Base-by-base conservation (phyloP, 768 basidiomycete genomes). In the Phanerodontia chrysosporium region DNA sequence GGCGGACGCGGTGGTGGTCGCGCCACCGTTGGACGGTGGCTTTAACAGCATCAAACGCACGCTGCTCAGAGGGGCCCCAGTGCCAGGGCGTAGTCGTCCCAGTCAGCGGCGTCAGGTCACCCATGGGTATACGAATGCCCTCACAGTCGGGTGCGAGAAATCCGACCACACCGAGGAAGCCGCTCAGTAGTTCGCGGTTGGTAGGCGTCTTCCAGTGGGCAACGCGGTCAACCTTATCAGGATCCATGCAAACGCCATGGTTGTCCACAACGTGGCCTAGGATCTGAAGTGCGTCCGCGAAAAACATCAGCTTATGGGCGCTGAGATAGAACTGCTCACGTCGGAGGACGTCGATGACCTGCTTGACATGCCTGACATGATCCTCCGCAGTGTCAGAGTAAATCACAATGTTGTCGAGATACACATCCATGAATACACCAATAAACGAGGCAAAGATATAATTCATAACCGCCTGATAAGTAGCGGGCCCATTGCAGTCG, bases 401-500 rank as follows among this genome's bases (percentile, higher is more conserved):
- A 24, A 76, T 63, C 2, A 74, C 55, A 21, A 78, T 68, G 35
- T 74, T 69, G 51, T 75, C 72, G 1, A 74, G 65, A 56, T 74
- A 75, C 0, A 72, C 69, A 49, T 75, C 69, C 66, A 75, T 69
- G 58, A 69, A 74, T 0, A 66, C 63, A 0, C 70, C 69, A 7
- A 75, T 67, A 54, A 65, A 68, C 1, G 63, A 58, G 1, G 55
- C 61, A 48, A 75, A 74, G 1, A 79, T 66, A 51, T 78, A 67
- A 55, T 78, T 78, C 75, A 80, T 80, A 0, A 79, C 49, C 0
- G 75, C 63, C 60, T 80, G 78, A 64, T 75, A 78, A 0, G 77
- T 80, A 0, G 78, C 78, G 0, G 67, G 66, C 0, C 64, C 70
- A 52, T 74, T 74, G 51, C 66, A 65, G 45, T 74, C 67, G 0